Conservation (phyloP, 1,284 basidiomycete genomes). For the Tilletia horrida region DNA sequence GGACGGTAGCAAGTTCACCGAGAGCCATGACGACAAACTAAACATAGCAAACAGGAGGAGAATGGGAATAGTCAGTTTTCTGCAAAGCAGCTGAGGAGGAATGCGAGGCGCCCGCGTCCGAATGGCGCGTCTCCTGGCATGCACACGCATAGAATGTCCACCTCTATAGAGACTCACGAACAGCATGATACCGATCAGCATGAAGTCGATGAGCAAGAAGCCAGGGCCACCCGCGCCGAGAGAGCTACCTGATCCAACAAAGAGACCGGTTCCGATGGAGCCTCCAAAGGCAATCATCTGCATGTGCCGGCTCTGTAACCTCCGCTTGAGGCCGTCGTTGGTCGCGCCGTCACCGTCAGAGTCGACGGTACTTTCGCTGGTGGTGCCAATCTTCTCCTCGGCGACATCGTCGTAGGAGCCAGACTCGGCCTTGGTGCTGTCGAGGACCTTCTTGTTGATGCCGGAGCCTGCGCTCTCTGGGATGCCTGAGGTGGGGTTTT, state of each 20-base stretch:
- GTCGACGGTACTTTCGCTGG: not conserved
- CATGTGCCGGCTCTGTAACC: constrained; percentile 33
- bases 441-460: constrained; percentile 14
- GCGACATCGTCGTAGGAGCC: not conserved
- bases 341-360: not conserved
- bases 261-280: constrained; percentile 48
- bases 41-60: not conserved
- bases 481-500: constrained; percentile 18
- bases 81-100: not conserved
- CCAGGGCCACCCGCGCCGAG: constrained; percentile 43
- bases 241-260: constrained; percentile 42
- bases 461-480: constrained; percentile 2
- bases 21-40: constrained; percentile 37
- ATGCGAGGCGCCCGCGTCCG: too few species aligned
- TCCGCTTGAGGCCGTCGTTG: constrained; percentile 24
- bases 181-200: constrained; percentile 41
- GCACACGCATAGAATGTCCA: not conserved
- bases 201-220: constrained; percentile 42
- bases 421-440: not conserved
- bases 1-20: constrained; percentile 43
- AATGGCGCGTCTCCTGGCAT: not conserved
- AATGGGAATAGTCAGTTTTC: not conserved
- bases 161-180: too few species aligned
- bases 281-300: constrained; percentile 47
- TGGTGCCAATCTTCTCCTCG: not conserved